Evolutionary conservation across 148 eudicot genomes (phyloP), one percentile per base, ranked within the genome.

Genomic region (Chenopodium formosanum): DNA sequence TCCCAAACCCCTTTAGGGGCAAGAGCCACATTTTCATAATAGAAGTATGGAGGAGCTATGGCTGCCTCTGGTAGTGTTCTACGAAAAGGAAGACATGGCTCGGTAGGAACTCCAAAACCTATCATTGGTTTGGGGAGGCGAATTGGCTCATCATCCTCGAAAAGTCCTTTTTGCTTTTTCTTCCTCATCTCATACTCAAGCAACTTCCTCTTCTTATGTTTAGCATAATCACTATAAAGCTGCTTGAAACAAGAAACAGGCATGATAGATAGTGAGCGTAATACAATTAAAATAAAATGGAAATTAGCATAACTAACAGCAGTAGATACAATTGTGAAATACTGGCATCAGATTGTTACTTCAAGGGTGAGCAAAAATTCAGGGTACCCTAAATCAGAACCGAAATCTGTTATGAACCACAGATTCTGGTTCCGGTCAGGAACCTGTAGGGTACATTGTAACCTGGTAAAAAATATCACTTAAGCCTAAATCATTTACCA

Each of bases 1-100:
- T 92, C 97, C 98, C 99, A 96, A 27, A 89, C 94, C 23, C 99
- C 98, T 85, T 93, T 93, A 0, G 98, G 97, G 71, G 97, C 90
- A 46, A 96, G 86, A 0, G 99, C 99, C n/a, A 96, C 97, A 77
- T 96, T 96, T 80, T 96, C 99, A 16, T 92, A 96, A 58, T 91
- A 96, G 71, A 96, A 96, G 74, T 75, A 96, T 4, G 99, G 99
- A 50, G 94, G 97, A 9, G 93, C 97, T 56, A 73, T 78, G 62
- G 98, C 95, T 69, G 81, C 86, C 66, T 85, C 90, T 0, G 98
- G 95, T 48, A 96, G 90, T 7, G 20, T 80, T 74, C 99, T 87
- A 13, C 67, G 81, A 52, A 76, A 70, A 9, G 73, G 52, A 52
- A 79, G 78, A 56, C 81, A 47, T 1, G 83, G 68, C 48, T 82